These are phyloP conservation scores for Multifurca ochricompacta DNA, from an alignment of 768 basidiomycete genomes.

Conservation along the genomic window DNA sequence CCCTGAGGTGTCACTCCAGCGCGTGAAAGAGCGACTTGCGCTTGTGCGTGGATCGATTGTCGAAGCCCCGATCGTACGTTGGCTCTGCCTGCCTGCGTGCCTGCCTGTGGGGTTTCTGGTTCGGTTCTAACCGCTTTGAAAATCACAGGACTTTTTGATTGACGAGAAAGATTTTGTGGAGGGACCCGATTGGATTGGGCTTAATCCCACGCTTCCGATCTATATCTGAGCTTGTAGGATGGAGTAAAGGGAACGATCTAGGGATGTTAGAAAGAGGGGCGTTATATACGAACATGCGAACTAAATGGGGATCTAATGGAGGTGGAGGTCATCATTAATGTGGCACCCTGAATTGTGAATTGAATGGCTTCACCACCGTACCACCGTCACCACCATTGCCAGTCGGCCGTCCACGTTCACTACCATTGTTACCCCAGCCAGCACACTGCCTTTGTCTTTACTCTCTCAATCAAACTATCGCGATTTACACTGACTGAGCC, in stretches of 20 bases:
- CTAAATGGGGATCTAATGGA: too few relatives aligned
- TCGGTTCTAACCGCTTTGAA: constrained; percentile 10
- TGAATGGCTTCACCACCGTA: too few relatives aligned
- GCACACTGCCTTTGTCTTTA: too few relatives aligned
- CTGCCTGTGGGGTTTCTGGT: neutral
- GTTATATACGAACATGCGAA: too few relatives aligned
- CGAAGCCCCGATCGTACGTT: constrained; percentile 58
- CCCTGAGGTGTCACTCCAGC: constrained; percentile 52
- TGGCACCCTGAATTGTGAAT: neutral
- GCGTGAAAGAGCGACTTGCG: constrained; percentile 68
- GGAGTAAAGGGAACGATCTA: neutral
- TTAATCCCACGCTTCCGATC: constrained; percentile 74
- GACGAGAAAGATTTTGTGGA: constrained; percentile 66
- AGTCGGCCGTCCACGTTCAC: too few relatives aligned
- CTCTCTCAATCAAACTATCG: too few relatives aligned
- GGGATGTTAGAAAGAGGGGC: neutral
- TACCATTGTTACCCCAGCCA: too few relatives aligned
- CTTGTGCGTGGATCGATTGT: constrained; percentile 67
- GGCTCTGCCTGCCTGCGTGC: neutral
- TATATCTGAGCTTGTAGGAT: constrained; percentile 45
- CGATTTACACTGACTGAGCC: too few relatives aligned
- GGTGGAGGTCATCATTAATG: too few relatives aligned
- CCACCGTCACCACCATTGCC: too few relatives aligned
- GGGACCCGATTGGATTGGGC: constrained; percentile 62
- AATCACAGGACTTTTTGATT: constrained; percentile 69